phyloP scores from a whole-genome alignment of 1,284 basidiomycete genomes.

The Phaffia rhodozyma region DNA sequence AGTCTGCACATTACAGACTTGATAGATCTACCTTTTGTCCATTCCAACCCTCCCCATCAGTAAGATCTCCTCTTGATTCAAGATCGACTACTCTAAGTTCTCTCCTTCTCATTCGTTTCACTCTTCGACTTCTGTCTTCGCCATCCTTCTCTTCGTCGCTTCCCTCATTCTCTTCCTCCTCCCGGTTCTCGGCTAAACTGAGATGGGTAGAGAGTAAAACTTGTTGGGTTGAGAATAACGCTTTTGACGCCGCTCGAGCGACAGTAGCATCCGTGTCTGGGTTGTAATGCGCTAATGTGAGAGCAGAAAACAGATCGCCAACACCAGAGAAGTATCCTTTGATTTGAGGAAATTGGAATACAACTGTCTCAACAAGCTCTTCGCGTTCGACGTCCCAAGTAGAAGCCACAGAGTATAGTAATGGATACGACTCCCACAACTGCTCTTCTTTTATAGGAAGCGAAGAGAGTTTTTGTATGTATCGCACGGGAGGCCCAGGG shows the following conservation, averaged over 20 bases:
- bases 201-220: conserved; percentile 61
- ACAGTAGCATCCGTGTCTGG: conserved; percentile 35
- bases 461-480: conserved; percentile 26
- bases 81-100: conserved; percentile 57
- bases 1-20: no score
- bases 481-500: conserved; percentile 29
- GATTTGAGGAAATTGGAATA: conserved; percentile 62
- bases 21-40: conserved; percentile 10
- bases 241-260: conserved; percentile 49
- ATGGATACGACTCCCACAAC: conserved; percentile 20
- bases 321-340: conserved; percentile 92
- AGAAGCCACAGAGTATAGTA: conserved; percentile 69
- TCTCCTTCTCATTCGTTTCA: conserved; percentile 60
- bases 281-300: conserved; percentile 73
- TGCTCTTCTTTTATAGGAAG: neutral
- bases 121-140: conserved; percentile 50
- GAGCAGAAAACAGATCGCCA: conserved; percentile 91
- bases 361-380: conserved; percentile 43
- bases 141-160: conserved; percentile 62
- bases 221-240: conserved; percentile 74
- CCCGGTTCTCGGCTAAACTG: conserved; percentile 36
- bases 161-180: conserved; percentile 28
- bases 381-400: conserved; percentile 28
- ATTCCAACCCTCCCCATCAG: conserved; percentile 7
- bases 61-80: conserved; percentile 7